phyloP scores from a whole-genome alignment of 2,329 filamentous ascomycete genomes.

The Lachnellula occidentalis region DNA sequence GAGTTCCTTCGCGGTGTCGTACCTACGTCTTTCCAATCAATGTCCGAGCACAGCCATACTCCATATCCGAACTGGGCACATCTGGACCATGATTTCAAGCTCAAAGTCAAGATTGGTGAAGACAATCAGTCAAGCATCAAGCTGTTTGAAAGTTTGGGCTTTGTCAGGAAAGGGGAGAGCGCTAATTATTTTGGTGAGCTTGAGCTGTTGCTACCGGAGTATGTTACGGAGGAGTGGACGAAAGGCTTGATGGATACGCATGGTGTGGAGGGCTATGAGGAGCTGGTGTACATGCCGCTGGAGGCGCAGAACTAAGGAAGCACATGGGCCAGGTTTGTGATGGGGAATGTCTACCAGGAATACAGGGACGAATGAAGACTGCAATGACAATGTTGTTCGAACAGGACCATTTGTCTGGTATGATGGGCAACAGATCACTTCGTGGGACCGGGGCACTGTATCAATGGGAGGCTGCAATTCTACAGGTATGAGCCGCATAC shows the following conservation, averaged over 20 bases:
- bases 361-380: no score
- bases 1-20: neutral
- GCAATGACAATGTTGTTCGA: no score
- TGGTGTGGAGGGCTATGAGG: conserved; percentile 12
- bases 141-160: conserved; percentile 57
- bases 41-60: neutral
- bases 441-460: no score
- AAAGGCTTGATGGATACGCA: conserved; percentile 27
- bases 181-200: conserved; percentile 64
- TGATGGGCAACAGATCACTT: no score
- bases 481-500: no score
- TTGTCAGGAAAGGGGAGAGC: conserved; percentile 40
- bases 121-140: conserved; percentile 50
- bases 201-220: conserved; percentile 41
- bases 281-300: neutral
- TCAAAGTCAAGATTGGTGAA: conserved; percentile 58
- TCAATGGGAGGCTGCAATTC: no score
- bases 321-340: no score
- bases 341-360: no score
- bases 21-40: neutral
- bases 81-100: conserved; percentile 29
- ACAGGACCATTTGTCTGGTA: no score
- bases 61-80: conserved; percentile 41
- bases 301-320: neutral
- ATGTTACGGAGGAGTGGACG: conserved; percentile 27